Evolutionary conservation across 2,329 filamentous ascomycete species (phyloP).

Genomic region (Colletotrichum sp.): DNA sequence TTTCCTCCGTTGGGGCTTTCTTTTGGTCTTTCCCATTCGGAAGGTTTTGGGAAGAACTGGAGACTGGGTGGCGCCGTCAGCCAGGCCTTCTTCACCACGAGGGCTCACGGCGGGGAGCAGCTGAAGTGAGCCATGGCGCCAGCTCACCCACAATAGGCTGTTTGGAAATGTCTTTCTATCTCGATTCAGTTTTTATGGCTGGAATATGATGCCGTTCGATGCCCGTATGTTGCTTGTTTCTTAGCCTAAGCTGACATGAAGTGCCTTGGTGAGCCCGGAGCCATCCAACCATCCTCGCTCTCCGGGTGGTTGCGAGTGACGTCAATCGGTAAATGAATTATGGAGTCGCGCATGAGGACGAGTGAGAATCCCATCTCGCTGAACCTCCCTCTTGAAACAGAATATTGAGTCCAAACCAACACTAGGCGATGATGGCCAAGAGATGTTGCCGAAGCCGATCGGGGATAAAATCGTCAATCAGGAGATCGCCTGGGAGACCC

Average conservation of each 20-base stretch:
- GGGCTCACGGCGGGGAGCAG: not conserved
- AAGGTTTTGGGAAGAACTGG: not conserved
- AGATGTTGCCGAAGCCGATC: not conserved
- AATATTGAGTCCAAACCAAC: not conserved
- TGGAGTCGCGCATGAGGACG: not conserved
- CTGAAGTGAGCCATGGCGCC: not conserved
- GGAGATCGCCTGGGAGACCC: not conserved
- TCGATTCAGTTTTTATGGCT: not conserved
- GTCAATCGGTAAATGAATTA: not conserved
- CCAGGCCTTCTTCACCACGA: not conserved
- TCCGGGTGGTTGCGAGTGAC: not conserved
- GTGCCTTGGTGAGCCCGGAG: not conserved
- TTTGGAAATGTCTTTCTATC: not conserved
- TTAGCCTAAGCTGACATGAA: not conserved
- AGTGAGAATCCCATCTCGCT: not conserved
- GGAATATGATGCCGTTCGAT: not conserved
- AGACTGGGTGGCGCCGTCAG: not conserved
- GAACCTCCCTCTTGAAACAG: not conserved
- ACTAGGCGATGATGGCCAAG: not conserved
- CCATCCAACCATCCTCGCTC: not conserved
- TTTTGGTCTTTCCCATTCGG: not conserved
- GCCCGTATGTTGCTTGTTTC: not conserved
- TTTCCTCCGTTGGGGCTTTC: not conserved
- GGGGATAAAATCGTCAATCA: not conserved
- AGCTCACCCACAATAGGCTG: too few relatives aligned